A percentile compares a stretch with the other conserved stretches of the same genome.
Evolutionary conservation across 1,139 yeast species (phyloP).

Genomic region (Blastobotrys indianensis): DNA sequence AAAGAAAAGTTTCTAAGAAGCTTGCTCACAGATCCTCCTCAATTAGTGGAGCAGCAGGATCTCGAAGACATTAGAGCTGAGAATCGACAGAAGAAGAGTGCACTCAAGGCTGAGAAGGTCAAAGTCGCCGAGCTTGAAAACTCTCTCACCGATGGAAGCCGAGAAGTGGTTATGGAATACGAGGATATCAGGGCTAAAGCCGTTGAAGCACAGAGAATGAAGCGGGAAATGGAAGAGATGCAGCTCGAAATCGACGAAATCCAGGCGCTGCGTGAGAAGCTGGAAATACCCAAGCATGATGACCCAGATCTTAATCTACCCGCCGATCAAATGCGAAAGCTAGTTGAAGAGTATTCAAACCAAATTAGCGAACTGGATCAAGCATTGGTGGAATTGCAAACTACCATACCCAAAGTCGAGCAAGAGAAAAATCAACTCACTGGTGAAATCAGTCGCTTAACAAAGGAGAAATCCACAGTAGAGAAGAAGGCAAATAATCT

Average conservation of each 20-base stretch:
- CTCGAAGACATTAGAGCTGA: conserved; percentile 28
- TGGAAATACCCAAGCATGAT: conserved; percentile 18
- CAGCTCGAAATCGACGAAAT: conserved; percentile 24
- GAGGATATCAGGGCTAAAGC: conserved; percentile 12
- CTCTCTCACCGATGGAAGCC: conserved; percentile 13
- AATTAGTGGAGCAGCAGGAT: conserved; percentile 31
- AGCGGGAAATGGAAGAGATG: conserved; percentile 26
- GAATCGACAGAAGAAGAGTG: conserved; percentile 27
- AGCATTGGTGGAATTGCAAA: background rate
- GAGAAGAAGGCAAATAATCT: conserved; percentile 16
- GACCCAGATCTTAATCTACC: conserved; percentile 29
- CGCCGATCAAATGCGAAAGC: conserved; percentile 22
- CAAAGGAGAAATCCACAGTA: conserved; percentile 10
- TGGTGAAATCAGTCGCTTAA: conserved; percentile 25
- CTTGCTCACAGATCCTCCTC: conserved; percentile 35
- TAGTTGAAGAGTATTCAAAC: conserved; percentile 16
- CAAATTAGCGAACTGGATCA: conserved; percentile 45
- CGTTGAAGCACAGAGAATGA: conserved; percentile 14
- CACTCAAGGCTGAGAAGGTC: conserved; percentile 23
- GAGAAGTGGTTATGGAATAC: conserved; percentile 13
- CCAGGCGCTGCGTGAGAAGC: conserved; percentile 16
- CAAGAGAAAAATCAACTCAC: conserved; percentile 36
- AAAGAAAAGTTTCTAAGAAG: conserved; percentile 50
- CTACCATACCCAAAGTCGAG: conserved; percentile 7
- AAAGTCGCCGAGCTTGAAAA: conserved; percentile 10